Base-by-base conservation (phyloP, 139 green algal genomes). In the Diplosphaera chodatii region DNA sequence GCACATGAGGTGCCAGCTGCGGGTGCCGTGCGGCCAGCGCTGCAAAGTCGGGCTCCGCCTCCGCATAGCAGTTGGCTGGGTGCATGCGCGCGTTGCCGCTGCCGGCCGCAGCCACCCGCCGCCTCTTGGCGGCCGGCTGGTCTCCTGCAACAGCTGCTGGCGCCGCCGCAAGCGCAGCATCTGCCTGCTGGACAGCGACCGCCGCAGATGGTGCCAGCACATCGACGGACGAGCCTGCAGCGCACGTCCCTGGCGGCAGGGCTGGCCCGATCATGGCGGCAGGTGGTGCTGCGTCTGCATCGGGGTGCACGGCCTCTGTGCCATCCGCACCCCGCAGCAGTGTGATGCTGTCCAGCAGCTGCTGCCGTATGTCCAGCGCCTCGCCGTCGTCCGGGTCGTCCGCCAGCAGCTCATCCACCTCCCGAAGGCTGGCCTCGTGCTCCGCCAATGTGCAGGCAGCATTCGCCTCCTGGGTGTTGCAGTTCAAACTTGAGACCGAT, bases 31-130 rank as follows among this genome's bases (percentile, higher is more conserved):
- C 18, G 1, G 87, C 83, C 28, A 96, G 82, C 1, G 74, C 74
- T 8, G 30, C 80, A 82, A 97, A 97, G 69, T 97, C 86, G 0
- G 89, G 90, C 66, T 91, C 76, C n/a, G 82, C 40, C 0, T 71
- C 69, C 55, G 80, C 85, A 41, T 96, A 92, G 13, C 69, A 71
- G 80, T 87, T 92, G 37, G 71, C 66, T 0, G 88, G 86, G 73
- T 95, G 86, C 41, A 92, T 91, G 48, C 69, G 63, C 1, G 77
- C 56, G 55, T 84, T 85, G 66, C n/a, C 55, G 64, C 63, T 55
- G 62, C 28, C 66, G 1, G 64, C 40, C 33, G 21, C 33, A 2
- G 55, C 48, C 30, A n/a, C 23, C 10, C 37, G 66, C 18, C 31
- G 64, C 64, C 55, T 4, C 48, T 59, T 27, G 66, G 18, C 34